Conservation (phyloP, 176 grass and related monocot genomes). For the Paspalum vaginatum region DNA sequence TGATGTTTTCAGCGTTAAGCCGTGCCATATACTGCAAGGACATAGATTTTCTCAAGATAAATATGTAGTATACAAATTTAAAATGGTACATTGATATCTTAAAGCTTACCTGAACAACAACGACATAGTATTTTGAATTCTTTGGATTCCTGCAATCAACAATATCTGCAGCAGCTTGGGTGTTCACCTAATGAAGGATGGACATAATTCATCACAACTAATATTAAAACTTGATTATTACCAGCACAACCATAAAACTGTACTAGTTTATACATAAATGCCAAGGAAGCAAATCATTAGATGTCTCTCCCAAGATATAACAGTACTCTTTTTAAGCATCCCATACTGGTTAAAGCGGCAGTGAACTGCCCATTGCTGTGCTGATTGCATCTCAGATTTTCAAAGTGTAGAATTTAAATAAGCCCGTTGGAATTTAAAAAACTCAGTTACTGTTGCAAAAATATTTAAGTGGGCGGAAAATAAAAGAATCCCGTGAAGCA, state of each 20-base stretch:
- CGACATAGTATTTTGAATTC: constrained; percentile 96
- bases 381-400: not conserved
- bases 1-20: constrained; percentile 90
- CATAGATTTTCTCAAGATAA: constrained; percentile 33
- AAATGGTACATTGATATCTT: constrained; percentile 19
- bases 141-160: constrained; percentile 86
- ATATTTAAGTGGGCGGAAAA: not conserved
- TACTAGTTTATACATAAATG: not conserved
- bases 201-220: constrained; percentile 18
- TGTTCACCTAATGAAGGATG: constrained; percentile 69
- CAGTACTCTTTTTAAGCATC: not conserved
- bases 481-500: not conserved
- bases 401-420: constrained; percentile 16
- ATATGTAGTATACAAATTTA: not conserved
- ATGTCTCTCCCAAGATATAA: not conserved
- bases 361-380: not conserved
- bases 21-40: constrained; percentile 79
- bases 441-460: not conserved
- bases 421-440: not conserved
- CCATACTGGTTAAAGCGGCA: not conserved
- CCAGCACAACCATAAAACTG: not conserved
- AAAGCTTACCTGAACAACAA: constrained; percentile 85
- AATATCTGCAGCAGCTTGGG: constrained; percentile 64
- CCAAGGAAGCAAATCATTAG: not conserved
- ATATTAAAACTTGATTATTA: not conserved